Percentiles rank a stretch among this genome's conserved stretches.
These are phyloP conservation scores for Calonectria pseudoreteaudii DNA, from an alignment of 2,329 filamentous ascomycete genomes.

Conservation along the genomic window DNA sequence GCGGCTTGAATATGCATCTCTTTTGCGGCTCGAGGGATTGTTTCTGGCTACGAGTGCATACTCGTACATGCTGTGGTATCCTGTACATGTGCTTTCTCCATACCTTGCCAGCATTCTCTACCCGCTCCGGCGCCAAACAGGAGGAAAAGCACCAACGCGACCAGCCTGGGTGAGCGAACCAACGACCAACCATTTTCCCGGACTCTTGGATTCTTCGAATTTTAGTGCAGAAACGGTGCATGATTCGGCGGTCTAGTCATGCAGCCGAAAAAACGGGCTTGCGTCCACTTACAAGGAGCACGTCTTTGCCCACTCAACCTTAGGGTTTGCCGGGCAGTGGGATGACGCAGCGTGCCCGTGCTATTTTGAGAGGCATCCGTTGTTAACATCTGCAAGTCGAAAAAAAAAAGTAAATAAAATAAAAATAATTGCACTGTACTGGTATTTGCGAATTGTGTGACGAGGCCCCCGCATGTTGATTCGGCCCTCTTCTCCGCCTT, in stretches of 20 bases:
- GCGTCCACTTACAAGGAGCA: slow-evolving; percentile 10
- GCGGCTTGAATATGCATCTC: neutral
- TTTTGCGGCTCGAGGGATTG: neutral
- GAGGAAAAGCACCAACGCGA: neutral
- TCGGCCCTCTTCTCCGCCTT: neutral
- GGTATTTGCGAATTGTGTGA: slow-evolving; percentile 6
- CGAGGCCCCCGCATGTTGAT: slow-evolving; percentile 11
- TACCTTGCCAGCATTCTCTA: neutral
- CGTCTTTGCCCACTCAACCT: neutral
- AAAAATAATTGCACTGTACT: neutral
- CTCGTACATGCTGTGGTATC: slow-evolving; percentile 2
- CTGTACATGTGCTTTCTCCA: neutral
- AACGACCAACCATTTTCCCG: slow-evolving; percentile 13
- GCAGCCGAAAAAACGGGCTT: slow-evolving; percentile 12
- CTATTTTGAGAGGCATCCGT: neutral
- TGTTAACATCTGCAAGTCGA: neutral
- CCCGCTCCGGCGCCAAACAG: neutral
- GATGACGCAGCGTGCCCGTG: slow-evolving; percentile 1
- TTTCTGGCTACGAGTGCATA: slow-evolving; percentile 1
- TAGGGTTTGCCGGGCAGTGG: neutral
- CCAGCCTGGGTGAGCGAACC: neutral
- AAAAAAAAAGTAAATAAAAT: no score
- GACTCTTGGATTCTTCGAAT: neutral
- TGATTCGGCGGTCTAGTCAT: slow-evolving; percentile 15
- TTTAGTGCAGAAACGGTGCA: slow-evolving; percentile 17